Evolutionary conservation across 495 filamentous ascomycete genomes (phyloP).

Genomic region (Trichocladium uniseriatum): DNA sequence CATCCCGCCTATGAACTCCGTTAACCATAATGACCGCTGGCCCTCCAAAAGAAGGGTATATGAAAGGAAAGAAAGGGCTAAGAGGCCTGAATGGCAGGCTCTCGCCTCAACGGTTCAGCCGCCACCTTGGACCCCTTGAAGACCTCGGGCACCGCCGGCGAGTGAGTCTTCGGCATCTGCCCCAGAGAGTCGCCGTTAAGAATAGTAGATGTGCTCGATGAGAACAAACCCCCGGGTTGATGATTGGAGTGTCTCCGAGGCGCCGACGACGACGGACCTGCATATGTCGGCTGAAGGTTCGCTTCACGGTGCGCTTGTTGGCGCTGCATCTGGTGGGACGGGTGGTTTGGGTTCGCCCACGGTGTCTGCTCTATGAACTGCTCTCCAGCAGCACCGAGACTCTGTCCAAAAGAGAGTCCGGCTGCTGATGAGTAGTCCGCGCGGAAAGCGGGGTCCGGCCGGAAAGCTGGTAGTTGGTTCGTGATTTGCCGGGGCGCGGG

Average conservation of each 20-base stretch:
- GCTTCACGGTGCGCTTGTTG: conserved; percentile 29
- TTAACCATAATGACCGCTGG: neutral
- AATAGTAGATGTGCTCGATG: conserved; percentile 17
- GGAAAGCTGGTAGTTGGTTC: conserved; percentile 16
- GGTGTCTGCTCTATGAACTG: conserved; percentile 74
- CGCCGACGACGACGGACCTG: conserved; percentile 22
- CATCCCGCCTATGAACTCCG: conserved; percentile 1
- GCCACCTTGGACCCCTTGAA: conserved; percentile 17
- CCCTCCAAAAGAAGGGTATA: neutral
- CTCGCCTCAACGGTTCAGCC: conserved; percentile 18
- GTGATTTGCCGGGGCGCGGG: conserved; percentile 14
- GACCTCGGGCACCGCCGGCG: conserved; percentile 12
- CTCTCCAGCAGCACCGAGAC: conserved; percentile 60
- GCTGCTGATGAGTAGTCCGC: conserved; percentile 17
- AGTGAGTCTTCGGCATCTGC: conserved; percentile 17
- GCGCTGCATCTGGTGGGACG: conserved; percentile 50
- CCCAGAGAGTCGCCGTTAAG: conserved; percentile 21
- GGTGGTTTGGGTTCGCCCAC: conserved; percentile 84
- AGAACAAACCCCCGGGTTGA: conserved; percentile 13
- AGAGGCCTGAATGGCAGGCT: conserved; percentile 20
- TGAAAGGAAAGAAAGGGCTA: conserved; percentile 5
- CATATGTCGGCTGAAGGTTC: conserved; percentile 7
- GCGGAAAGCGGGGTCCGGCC: conserved; percentile 15
- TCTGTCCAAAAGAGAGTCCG: conserved; percentile 30
- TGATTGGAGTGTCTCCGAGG: conserved; percentile 29